A percentile compares a stretch with the other conserved stretches of the same genome.
These are phyloP conservation scores for Kwoniella bestiolae DNA, from an alignment of 768 basidiomycete genomes.

Conservation along the genomic window DNA sequence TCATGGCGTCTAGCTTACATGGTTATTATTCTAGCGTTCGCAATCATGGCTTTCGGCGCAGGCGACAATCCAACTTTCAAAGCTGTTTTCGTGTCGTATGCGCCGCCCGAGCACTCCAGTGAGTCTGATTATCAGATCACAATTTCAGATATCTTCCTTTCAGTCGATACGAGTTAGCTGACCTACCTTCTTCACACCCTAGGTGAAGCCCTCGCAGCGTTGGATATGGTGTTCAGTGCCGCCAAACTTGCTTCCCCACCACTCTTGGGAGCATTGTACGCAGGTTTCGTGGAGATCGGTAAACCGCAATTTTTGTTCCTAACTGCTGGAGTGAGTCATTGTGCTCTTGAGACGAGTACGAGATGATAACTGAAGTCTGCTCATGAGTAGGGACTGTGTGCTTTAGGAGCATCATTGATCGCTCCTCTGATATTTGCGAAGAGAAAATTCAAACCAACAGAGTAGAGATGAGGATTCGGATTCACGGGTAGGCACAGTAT, in stretches of 20 bases:
- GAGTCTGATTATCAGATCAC: too few relatives aligned
- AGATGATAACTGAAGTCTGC: background rate
- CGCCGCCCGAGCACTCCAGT: conserved; percentile 43
- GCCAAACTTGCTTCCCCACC: conserved; percentile 44
- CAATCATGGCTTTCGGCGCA: conserved; percentile 43
- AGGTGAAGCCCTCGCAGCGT: conserved; percentile 48
- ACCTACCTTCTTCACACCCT: background rate
- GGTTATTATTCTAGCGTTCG: conserved; percentile 25
- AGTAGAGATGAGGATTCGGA: background rate
- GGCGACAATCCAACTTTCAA: conserved; percentile 52
- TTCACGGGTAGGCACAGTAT: too few relatives aligned
- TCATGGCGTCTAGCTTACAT: background rate
- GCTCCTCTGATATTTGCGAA: conserved; percentile 26
- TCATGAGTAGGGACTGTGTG: conserved; percentile 26
- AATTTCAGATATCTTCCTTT: too few relatives aligned
- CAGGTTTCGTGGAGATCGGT: conserved; percentile 44
- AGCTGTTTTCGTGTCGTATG: conserved; percentile 46
- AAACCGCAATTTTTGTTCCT: conserved; percentile 46
- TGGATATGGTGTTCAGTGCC: conserved; percentile 50
- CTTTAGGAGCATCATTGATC: conserved; percentile 26
- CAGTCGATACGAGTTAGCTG: background rate
- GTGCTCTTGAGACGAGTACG: background rate
- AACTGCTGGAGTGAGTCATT: conserved; percentile 44
- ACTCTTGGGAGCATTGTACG: conserved; percentile 45
- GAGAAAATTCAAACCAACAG: conserved; percentile 16